phyloP scores from a whole-genome alignment of 495 filamentous ascomycete species.

The Aspergillus olivimuriae region DNA sequence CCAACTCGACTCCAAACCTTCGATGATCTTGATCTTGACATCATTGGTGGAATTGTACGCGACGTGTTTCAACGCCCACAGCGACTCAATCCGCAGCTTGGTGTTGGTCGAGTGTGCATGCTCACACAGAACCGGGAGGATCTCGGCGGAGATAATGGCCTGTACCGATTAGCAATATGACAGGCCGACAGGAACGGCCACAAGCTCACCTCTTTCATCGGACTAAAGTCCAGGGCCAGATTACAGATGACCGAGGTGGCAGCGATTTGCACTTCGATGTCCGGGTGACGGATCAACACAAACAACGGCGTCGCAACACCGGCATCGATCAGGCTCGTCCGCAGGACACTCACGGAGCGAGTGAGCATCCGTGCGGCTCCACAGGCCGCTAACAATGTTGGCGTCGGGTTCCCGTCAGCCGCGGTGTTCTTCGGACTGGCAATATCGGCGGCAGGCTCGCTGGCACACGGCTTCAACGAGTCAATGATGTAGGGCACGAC shows the following conservation, averaged over 20 bases:
- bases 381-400: constrained; percentile 82
- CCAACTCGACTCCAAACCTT: constrained; percentile 72
- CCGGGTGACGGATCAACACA: constrained; percentile 63
- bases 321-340: constrained; percentile 82
- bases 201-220: constrained; percentile 80
- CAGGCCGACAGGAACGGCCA: too few species aligned
- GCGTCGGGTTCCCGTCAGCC: constrained; percentile 42
- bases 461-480: constrained; percentile 59
- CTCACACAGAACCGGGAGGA: constrained; percentile 70
- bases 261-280: constrained; percentile 77
- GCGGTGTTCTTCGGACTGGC: constrained; percentile 33
- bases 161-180: constrained; percentile 40
- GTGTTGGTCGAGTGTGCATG: constrained; percentile 74
- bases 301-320: constrained; percentile 77
- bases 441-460: constrained; percentile 21
- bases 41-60: constrained; percentile 60
- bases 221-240: constrained; percentile 76
- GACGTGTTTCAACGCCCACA: constrained; percentile 92
- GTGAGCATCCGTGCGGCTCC: constrained; percentile 69
- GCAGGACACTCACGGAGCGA: constrained; percentile 72
- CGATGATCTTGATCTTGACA: constrained; percentile 66
- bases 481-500: constrained; percentile 76
- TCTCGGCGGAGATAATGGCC: constrained; percentile 68
- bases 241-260: constrained; percentile 80
- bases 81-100: constrained; percentile 66